These are phyloP conservation scores for Phytophthora sansomeana DNA, from an alignment of 352 stramenopile genomes.

Conservation along the genomic window DNA sequence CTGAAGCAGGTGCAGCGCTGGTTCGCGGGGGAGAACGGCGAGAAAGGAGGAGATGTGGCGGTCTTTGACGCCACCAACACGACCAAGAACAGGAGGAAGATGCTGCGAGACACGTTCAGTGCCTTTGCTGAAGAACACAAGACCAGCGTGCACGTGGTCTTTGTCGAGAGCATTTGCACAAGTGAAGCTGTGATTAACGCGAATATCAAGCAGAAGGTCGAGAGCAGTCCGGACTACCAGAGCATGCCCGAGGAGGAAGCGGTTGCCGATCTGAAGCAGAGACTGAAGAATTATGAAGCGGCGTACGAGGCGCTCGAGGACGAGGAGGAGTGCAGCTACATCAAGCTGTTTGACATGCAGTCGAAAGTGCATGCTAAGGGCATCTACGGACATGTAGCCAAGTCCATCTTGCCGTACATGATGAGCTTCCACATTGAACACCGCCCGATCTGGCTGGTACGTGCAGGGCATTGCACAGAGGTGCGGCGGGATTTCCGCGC, in stretches of 20 bases:
- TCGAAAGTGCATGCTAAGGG: slow-evolving; percentile 89
- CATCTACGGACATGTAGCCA: slow-evolving; percentile 90
- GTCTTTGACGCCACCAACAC: slow-evolving; percentile 94
- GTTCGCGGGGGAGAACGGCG: slow-evolving; percentile 45
- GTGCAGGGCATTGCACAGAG: slow-evolving; percentile 88
- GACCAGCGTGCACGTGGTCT: slow-evolving; percentile 90
- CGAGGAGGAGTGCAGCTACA: slow-evolving; percentile 89
- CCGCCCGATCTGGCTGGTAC: slow-evolving; percentile 93
- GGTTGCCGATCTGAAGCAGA: slow-evolving; percentile 79
- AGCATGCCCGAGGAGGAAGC: slow-evolving; percentile 76
- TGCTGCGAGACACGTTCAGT: slow-evolving; percentile 69
- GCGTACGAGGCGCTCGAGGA: slow-evolving; percentile 90
- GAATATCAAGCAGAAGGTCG: slow-evolving; percentile 84
- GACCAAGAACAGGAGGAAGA: slow-evolving; percentile 63
- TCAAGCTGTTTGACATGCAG: slow-evolving; percentile 91
- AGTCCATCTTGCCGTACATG: slow-evolving; percentile 93
- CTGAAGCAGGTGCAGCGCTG: slow-evolving; percentile 74
- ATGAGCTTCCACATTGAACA: slow-evolving; percentile 96
- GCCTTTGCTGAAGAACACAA: slow-evolving; percentile 66
- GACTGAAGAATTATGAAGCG: slow-evolving; percentile 90
- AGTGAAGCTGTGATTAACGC: slow-evolving; percentile 90
- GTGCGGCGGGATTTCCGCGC: slow-evolving; percentile 69
- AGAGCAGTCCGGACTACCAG: slow-evolving; percentile 84
- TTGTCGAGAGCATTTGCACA: slow-evolving; percentile 95
- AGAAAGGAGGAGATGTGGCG: slow-evolving; percentile 80